phyloP scores from a whole-genome alignment of 345 rosid species.

The Populus pruinosa region DNA sequence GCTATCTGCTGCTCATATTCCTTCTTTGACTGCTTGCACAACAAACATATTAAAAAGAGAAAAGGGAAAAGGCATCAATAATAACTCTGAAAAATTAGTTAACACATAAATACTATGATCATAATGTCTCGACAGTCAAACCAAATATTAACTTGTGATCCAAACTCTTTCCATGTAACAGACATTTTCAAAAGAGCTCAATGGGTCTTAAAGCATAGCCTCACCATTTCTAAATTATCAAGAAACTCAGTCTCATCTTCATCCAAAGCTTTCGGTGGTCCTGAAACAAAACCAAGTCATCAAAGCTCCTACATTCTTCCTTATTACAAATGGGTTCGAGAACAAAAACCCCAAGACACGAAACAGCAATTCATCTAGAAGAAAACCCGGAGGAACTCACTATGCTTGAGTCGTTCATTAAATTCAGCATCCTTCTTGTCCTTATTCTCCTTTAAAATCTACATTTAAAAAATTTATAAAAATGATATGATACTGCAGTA shows the following conservation, averaged over 20 bases:
- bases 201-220: constrained; percentile 15
- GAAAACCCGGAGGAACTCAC: constrained; percentile 38
- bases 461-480: not conserved
- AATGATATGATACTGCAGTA: not conserved
- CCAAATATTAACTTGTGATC: not conserved
- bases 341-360: too few species aligned
- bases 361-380: not conserved
- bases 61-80: not conserved
- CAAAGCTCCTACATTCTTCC: not conserved
- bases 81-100: not conserved
- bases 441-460: constrained; percentile 93
- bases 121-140: not conserved
- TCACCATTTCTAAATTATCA: constrained; percentile 73
- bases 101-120: too few species aligned
- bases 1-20: constrained; percentile 70
- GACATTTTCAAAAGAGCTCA: not conserved
- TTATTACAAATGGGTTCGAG: not conserved
- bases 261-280: constrained; percentile 96
- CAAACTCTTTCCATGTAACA: too few species aligned
- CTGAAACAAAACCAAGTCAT: constrained; percentile 32
- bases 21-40: constrained; percentile 56
- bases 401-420: constrained; percentile 91
- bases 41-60: not conserved
- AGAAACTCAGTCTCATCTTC: constrained; percentile 98
- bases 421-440: constrained; percentile 95